Conservation (phyloP, 169 alveolate genomes). For the Babesia bigemina region DNA sequence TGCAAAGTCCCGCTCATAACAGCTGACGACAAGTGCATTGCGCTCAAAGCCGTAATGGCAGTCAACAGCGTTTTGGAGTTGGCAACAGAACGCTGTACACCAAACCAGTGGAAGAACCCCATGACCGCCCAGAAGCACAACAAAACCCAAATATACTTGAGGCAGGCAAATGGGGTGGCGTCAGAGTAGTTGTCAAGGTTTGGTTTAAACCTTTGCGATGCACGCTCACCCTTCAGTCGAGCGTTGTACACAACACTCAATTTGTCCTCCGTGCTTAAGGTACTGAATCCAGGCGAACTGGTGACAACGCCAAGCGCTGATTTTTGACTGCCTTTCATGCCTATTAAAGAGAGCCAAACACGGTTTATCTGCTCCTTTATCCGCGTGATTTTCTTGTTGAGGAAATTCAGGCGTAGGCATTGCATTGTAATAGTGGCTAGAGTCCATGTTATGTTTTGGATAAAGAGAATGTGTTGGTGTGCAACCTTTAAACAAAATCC, state of each 20-base stretch:
- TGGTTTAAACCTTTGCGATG: neutral
- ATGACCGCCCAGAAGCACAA: constrained; percentile 2
- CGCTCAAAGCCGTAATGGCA: constrained; percentile 2
- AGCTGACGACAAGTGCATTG: constrained; percentile 11
- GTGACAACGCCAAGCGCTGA: neutral
- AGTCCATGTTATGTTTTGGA: neutral
- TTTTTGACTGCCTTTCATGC: neutral
- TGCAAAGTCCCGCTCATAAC: constrained; percentile 6
- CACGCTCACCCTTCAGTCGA: neutral
- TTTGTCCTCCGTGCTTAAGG: neutral
- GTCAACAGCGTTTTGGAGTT: constrained; percentile 1
- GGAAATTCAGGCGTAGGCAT: neutral
- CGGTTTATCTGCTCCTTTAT: neutral
- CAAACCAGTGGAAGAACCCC: constrained; percentile 18
- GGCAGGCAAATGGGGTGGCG: neutral
- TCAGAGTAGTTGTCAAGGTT: neutral
- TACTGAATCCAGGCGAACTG: neutral
- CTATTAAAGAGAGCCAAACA: neutral
- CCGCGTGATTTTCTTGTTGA: neutral
- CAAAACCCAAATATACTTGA: constrained; percentile 24
- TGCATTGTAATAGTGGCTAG: neutral
- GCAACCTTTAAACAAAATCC: neutral
- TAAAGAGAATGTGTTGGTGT: neutral
- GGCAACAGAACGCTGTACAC: neutral
- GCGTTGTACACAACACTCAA: neutral